Evolutionary conservation across 305 asterid genomes (phyloP).

Genomic region (Stenogyne calaminthoides): DNA sequence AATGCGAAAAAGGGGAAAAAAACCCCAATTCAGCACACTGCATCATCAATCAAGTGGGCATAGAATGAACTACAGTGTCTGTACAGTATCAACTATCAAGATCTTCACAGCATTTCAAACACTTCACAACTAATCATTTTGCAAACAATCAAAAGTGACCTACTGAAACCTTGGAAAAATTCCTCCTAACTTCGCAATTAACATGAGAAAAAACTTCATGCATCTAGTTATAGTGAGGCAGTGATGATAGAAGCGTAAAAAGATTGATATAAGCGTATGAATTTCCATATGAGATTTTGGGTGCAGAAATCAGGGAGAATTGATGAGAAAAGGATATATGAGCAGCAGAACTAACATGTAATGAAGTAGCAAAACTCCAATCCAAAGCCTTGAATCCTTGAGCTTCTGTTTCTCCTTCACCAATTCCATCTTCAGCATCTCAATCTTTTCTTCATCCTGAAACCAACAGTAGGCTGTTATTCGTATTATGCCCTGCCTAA

Average conservation of each 20-base stretch:
- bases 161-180: not conserved
- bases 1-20: not conserved
- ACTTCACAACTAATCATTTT: not conserved
- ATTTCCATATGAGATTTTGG: not conserved
- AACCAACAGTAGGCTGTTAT: conserved; percentile 3
- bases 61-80: not conserved
- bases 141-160: not conserved
- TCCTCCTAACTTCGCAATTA: not conserved
- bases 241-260: not conserved
- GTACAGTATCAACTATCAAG: not conserved
- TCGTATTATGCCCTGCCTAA: not conserved
- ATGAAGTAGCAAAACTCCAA: conserved; percentile 28
- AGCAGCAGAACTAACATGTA: conserved; percentile 37
- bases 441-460: conserved; percentile 38
- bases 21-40: not conserved
- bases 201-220: not conserved
- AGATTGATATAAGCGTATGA: not conserved
- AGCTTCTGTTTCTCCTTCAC: conserved; percentile 46
- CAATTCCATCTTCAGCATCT: conserved; percentile 40
- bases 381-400: conserved; percentile 36
- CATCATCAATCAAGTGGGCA: not conserved
- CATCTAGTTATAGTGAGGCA: not conserved
- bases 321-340: conserved; percentile 34
- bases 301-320: conserved; percentile 10
- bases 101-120: not conserved